phyloP scores from a whole-genome alignment of 257 asterid species.

The Nicotiana otophora region DNA sequence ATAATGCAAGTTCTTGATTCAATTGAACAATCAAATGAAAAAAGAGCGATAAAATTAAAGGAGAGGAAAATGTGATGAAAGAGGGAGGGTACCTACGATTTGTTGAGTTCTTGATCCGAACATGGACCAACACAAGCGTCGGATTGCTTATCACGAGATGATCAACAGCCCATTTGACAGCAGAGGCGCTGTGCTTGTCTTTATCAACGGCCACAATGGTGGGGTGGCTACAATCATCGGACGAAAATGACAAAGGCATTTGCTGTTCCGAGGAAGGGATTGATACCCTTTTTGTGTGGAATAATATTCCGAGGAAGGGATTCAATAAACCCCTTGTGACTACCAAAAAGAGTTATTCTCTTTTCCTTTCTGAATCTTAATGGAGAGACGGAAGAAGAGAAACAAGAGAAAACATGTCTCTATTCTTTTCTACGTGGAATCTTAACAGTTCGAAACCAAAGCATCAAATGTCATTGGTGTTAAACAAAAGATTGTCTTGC shows the following conservation, averaged over 20 bases:
- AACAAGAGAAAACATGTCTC: neutral
- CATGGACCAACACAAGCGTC: constrained; percentile 44
- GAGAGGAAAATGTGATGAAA: neutral
- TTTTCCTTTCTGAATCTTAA: neutral
- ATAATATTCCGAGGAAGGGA: neutral
- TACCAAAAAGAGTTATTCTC: neutral
- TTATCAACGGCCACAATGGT: constrained; percentile 55
- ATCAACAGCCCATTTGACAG: constrained; percentile 64
- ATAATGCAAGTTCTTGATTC: neutral
- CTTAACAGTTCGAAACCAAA: neutral
- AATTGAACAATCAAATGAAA: neutral
- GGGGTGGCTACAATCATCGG: constrained; percentile 9
- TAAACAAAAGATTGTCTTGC: neutral
- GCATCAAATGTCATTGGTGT: neutral
- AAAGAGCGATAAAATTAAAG: neutral
- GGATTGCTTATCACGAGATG: constrained; percentile 30
- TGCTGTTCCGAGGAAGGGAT: neutral
- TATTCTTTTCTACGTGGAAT: constrained; percentile 2
- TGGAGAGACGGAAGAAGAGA: neutral
- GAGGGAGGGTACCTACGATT: constrained; percentile 42
- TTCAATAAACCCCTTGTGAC: neutral
- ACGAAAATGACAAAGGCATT: neutral
- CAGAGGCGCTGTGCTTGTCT: constrained; percentile 49
- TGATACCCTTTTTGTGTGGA: neutral
- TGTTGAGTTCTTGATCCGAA: constrained; percentile 31